A percentile compares a stretch with the other conserved stretches of the same genome.
Conservation (phyloP, 805 yeast species). For the Sugiyamaella marilandica region DNA sequence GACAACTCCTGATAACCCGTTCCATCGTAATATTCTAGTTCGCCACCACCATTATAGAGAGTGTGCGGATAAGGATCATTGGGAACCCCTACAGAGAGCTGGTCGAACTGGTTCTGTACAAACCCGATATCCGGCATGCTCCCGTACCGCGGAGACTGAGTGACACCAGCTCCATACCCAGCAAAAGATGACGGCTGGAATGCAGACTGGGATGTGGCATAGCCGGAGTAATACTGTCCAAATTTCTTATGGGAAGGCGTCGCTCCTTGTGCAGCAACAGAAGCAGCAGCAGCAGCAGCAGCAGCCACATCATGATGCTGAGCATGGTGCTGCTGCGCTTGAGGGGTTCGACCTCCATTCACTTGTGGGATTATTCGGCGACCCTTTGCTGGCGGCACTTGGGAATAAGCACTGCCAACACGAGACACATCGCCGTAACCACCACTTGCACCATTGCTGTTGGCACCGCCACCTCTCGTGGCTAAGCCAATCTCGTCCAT, state of each 20-base stretch:
- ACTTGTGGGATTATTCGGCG: background rate
- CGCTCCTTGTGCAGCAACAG: background rate
- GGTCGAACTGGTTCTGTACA: conserved; percentile 16
- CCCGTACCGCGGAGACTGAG: background rate
- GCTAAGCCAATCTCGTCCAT: conserved; percentile 86
- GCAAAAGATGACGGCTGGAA: background rate
- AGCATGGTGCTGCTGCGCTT: background rate
- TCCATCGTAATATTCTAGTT: background rate
- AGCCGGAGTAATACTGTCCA: background rate
- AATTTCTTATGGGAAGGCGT: background rate
- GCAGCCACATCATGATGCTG: too few species aligned
- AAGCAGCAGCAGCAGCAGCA: too few species aligned
- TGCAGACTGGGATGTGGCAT: background rate
- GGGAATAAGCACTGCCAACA: background rate
- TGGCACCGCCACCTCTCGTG: conserved; percentile 2
- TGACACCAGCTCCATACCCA: background rate
- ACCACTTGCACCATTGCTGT: background rate
- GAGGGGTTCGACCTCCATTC: background rate
- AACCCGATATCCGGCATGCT: conserved; percentile 3
- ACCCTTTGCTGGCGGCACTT: background rate
- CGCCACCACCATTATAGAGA: background rate
- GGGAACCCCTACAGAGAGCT: conserved; percentile 4
- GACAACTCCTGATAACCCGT: background rate
- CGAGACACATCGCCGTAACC: background rate
- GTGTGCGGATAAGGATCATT: background rate